Percentiles rank a stretch among this genome's conserved stretches.
Conservation (phyloP, 176 grass and related monocot genomes). For the Zea mays region Zm-B73-REFERENCE-NAM-5.0 NC_050097.1:196770501-196771000, state of each 20-base stretch:
- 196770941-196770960: slow-evolving; percentile 11
- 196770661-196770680: neutral
- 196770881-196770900: neutral
- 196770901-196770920: neutral
- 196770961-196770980: neutral
- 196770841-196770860: neutral
- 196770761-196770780: slow-evolving; percentile 79
- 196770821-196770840: neutral
- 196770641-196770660: neutral
- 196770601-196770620: slow-evolving; percentile 89
- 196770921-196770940: neutral
- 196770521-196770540: slow-evolving; percentile 30
- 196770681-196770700: slow-evolving; percentile 32
- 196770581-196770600: slow-evolving; percentile 94
- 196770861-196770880: neutral
- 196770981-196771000: neutral
- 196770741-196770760: slow-evolving; percentile 96
- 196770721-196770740: slow-evolving; percentile 96
- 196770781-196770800: neutral
- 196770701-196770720: slow-evolving; percentile 56
- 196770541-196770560: slow-evolving; percentile 88
- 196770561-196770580: slow-evolving; percentile 99
- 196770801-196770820: neutral
- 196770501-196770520: neutral
- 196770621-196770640: neutral